Base-by-base conservation (phyloP, 352 stramenopile genomes). In the Phytophthora foliorum region DNA sequence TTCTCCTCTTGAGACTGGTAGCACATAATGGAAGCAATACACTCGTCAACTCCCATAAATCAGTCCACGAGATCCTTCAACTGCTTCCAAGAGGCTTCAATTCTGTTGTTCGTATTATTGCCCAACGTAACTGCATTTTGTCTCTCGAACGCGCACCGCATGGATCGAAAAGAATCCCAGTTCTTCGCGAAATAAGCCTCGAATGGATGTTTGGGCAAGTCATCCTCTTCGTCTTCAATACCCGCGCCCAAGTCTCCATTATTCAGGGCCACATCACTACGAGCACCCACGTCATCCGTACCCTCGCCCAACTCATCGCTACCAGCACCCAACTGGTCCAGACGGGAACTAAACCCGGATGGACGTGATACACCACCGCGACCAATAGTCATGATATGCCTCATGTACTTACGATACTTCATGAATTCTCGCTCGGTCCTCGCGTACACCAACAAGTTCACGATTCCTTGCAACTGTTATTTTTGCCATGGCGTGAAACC, bases 81-180 rank as follows among this genome's bases (percentile, higher is more conserved):
- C 41, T 75, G 56, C 45, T 75, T 72, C 60, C 59, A 80, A 9
- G 51, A 69, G 6, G 60, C n/a, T 36, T 80, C 67, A 7, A 77
- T 19, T 22, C 56, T 16, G 34, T 80, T 80, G 34, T 80, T 80
- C 2, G 72, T 72, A 27, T 77, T 68, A 58, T 64, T 80, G 0
- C 55, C 58, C 4, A 74, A 19, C n/a, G 53, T 74, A 9, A 60
- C 46, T 29, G 45, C 46, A 38, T 67, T 70, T 17, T 67, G n/a
- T 0, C 48, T 54, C 13, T 54, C 38, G 27, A 63, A 72, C 0
- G 62, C 49, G 7, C 63, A 76, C 67, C 63, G 74, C 42, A 64
- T 39, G 2, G 49, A 25, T 1, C 31, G 14, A 44, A 62, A 74
- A 14, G 7, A 36, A 16, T 73, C 53, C 67, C 57, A 80, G n/a